Percentiles rank a stretch among this genome's conserved stretches.
These are phyloP conservation scores for Sisymbrium altissimum DNA, from an alignment of 345 rosid species.

Conservation along the genomic window DNA sequence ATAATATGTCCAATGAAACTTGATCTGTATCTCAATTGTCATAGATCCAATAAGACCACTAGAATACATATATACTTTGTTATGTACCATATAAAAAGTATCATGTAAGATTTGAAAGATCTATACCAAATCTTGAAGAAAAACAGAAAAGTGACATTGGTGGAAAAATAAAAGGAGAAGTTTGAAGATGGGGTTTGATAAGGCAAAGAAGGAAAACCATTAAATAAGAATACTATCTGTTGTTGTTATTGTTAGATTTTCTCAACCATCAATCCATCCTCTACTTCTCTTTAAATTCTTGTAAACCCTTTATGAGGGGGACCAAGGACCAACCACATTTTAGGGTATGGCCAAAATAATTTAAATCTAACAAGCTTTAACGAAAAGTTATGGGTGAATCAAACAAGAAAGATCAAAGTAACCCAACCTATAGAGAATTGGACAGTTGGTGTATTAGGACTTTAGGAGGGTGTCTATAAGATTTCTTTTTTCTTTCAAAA, in stretches of 20 bases:
- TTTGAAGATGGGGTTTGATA: slow-evolving; percentile 37
- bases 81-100: slow-evolving; percentile 21
- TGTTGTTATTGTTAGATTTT: slow-evolving; percentile 36
- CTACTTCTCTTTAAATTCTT: slow-evolving; percentile 36
- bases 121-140: slow-evolving; percentile 29
- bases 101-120: slow-evolving; percentile 28
- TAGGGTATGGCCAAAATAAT: slow-evolving; percentile 32
- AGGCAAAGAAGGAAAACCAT: slow-evolving; percentile 40
- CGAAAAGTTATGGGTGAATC: slow-evolving; percentile 25
- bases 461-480: not conserved
- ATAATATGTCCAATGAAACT: not conserved
- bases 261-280: slow-evolving; percentile 29
- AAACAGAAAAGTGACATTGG: slow-evolving; percentile 27
- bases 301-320: slow-evolving; percentile 32
- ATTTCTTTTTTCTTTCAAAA: not conserved
- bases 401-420: slow-evolving; percentile 15
- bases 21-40: not conserved
- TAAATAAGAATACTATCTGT: slow-evolving; percentile 32
- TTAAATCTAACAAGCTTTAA: slow-evolving; percentile 17
- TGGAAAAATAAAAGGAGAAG: slow-evolving; percentile 31
- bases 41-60: slow-evolving; percentile 21
- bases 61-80: slow-evolving; percentile 24
- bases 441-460: not conserved
- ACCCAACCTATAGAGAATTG: not conserved
- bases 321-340: slow-evolving; percentile 37